Conservation (phyloP, 768 basidiomycete species). For the Phylloporus arenicola region DNA sequence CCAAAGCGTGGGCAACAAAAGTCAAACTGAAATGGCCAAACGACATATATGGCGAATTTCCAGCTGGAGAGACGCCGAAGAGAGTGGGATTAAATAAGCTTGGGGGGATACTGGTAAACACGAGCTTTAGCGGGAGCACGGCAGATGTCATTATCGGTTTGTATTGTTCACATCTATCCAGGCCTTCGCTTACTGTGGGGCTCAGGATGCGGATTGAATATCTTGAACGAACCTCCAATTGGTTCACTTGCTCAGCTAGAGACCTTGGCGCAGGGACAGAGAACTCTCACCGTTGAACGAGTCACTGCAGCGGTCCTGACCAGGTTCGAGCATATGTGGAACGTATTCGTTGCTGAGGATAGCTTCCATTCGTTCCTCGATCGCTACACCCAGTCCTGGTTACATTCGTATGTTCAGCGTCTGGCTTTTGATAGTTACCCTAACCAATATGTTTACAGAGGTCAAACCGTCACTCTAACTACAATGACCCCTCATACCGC, state of each 20-base stretch:
- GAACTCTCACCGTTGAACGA: slow-evolving; percentile 58
- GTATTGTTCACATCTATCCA: slow-evolving; percentile 18
- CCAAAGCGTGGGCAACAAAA: slow-evolving; percentile 38
- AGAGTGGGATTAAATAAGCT: slow-evolving; percentile 61
- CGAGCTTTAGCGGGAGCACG: slow-evolving; percentile 66
- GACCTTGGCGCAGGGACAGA: slow-evolving; percentile 20
- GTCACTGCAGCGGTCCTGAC: slow-evolving; percentile 71
- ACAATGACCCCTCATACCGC: slow-evolving; percentile 61
- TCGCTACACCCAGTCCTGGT: slow-evolving; percentile 75
- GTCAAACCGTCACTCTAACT: slow-evolving; percentile 78
- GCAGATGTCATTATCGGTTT: slow-evolving; percentile 80
- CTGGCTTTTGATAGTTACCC: background rate
- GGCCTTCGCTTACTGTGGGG: background rate
- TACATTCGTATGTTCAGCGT: slow-evolving; percentile 73
- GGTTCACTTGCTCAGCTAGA: slow-evolving; percentile 73
- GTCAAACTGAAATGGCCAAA: slow-evolving; percentile 96
- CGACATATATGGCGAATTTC: slow-evolving; percentile 77
- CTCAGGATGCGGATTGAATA: slow-evolving; percentile 84
- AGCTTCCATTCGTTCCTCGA: slow-evolving; percentile 82
- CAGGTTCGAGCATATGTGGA: slow-evolving; percentile 78
- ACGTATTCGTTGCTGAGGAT: slow-evolving; percentile 47
- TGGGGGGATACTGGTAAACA: slow-evolving; percentile 89
- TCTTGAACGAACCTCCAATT: slow-evolving; percentile 77
- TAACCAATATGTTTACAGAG: slow-evolving; percentile 40
- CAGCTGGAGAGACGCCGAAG: slow-evolving; percentile 27